These are phyloP conservation scores for Colletotrichum sp. DNA, from an alignment of 2,329 filamentous ascomycete species.

Conservation along the genomic window DNA sequence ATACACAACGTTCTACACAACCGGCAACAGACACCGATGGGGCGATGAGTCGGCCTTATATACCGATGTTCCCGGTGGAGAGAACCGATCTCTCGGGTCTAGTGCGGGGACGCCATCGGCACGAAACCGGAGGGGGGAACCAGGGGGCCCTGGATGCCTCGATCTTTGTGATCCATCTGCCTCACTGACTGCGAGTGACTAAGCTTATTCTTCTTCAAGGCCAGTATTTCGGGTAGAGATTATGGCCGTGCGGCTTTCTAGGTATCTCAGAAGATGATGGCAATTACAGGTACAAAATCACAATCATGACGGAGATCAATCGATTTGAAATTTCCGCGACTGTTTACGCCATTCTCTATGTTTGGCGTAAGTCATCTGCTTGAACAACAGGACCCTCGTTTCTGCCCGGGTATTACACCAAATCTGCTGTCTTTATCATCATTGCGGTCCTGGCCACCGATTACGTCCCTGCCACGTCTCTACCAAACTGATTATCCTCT, in stretches of 20 bases:
- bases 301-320: neutral
- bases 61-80: neutral
- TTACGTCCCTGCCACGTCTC: neutral
- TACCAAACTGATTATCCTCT: rapidly evolving
- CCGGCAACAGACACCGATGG: too few relatives aligned
- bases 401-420: neutral
- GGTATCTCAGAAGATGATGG: neutral
- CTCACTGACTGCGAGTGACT: rapidly evolving
- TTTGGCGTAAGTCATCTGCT: rapidly evolving
- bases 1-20: neutral
- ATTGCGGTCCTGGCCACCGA: neutral
- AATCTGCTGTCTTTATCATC: neutral
- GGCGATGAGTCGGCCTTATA: neutral
- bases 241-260: rapidly evolving
- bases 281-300: neutral
- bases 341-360: neutral
- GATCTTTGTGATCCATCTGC: neutral
- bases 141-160: neutral
- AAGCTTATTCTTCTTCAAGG: neutral
- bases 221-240: neutral
- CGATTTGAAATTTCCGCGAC: rapidly evolving
- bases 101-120: neutral
- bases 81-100: neutral
- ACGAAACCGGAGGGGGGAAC: neutral
- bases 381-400: neutral